Base-by-base conservation (phyloP, 495 filamentous ascomycete genomes). In the Penicillium daleae region DNA sequence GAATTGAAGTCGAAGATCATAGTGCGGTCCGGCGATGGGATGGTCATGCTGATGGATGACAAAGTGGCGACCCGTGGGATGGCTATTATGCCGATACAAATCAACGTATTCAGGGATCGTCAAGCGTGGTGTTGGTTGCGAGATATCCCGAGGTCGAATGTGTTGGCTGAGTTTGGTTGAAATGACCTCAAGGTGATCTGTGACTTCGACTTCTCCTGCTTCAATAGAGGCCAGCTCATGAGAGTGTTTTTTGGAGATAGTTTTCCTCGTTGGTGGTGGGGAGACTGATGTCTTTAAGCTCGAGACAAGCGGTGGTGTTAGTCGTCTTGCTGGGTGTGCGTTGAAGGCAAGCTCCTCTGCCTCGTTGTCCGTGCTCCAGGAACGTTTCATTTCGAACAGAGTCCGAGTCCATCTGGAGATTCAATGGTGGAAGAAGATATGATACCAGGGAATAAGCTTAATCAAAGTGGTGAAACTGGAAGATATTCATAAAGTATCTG, bases 11-110 rank as follows among this genome's bases (percentile, higher is more conserved):
- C 87, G 79, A 4, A 91, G 74, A 70, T 90, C 88, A 73, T 89
- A 87, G 60, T 88, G 85, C 0, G 80, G 75, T 12, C 88, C 87
- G 15, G 87, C 84, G 9, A 88, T 74, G 3, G 87, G 87, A 70
- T 90, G 88, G 61, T 90, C 88, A 67, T 90, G 88, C 66, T 90
- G 88, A 69, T 89, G 86, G 29, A 90, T 78, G 35, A 90, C 80
- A 63, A 89, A 89, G 65, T 90, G 87, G 24, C 73, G 76, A 10
- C 86, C 88, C 19, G 74, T 52, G 6, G 65, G 55, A 55, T 84
- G 70, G 61, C 78, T 56, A 67, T 85, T 85, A 9, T 75, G 66
- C 27, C 70, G 66, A 71, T 89, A 90, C 2, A 90, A 73, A n/a
- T 74, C 67, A 27, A 60, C 53, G 71, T 86, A 90, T 3, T 71